Percentiles rank a stretch among this genome's conserved stretches.
These are phyloP conservation scores for Phytophthora citrophthora DNA, from an alignment of 352 stramenopile genomes.

Conservation along the genomic window DNA sequence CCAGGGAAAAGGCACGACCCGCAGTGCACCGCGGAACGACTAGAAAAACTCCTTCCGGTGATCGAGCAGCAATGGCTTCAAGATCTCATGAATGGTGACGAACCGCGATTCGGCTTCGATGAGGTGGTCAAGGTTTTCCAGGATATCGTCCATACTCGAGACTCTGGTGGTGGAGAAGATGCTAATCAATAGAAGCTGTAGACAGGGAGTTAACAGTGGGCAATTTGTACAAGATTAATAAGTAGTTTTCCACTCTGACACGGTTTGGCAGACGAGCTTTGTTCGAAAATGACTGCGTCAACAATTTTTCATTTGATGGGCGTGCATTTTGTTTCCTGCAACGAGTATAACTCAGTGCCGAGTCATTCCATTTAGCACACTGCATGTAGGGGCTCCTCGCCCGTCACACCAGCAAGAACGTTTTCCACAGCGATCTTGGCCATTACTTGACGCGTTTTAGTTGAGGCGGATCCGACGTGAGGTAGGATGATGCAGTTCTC, in stretches of 20 bases:
- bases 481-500: conserved; percentile 65
- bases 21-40: conserved; percentile 25
- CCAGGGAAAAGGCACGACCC: conserved; percentile 5
- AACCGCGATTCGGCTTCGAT: conserved; percentile 41
- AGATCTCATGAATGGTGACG: conserved; percentile 30
- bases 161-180: conserved; percentile 9
- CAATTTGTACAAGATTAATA: conserved; percentile 2
- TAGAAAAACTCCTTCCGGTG: conserved; percentile 35
- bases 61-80: conserved; percentile 42
- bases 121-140: conserved; percentile 40
- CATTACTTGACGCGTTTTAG: conserved; percentile 74
- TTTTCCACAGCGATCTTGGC: conserved; percentile 72
- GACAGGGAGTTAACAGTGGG: conserved; percentile 6
- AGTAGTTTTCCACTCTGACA: neutral
- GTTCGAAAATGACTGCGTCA: neutral
- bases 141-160: conserved; percentile 16
- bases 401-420: conserved; percentile 52
- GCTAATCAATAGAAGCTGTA: conserved; percentile 14
- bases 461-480: conserved; percentile 51
- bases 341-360: neutral
- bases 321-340: conserved; percentile 1
- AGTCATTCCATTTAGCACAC: conserved; percentile 32
- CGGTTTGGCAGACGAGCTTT: conserved; percentile 10
- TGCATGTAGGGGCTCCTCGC: conserved; percentile 42
- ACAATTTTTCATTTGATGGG: conserved; percentile 1